These are phyloP conservation scores for Mycena sp. DNA, from an alignment of 1,284 basidiomycete species.

Conservation along the genomic window DNA sequence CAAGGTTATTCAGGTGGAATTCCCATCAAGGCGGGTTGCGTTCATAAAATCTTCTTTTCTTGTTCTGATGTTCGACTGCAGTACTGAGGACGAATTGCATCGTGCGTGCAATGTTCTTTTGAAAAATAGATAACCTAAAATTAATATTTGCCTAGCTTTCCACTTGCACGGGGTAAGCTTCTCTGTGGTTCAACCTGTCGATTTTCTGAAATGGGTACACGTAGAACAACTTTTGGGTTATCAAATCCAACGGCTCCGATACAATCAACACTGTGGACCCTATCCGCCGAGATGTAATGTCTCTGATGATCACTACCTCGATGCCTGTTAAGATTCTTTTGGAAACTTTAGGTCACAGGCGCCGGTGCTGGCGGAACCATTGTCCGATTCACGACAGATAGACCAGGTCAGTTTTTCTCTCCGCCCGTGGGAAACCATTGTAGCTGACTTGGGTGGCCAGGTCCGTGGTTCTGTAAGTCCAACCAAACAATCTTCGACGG, in stretches of 20 bases:
- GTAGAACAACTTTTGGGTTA: constrained; percentile 39
- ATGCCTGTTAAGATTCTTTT: no score
- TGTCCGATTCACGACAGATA: no score
- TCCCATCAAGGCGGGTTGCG: constrained; percentile 34
- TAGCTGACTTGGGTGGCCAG: no score
- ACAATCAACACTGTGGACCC: constrained; percentile 9
- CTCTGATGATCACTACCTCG: no score
- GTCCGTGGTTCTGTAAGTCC: no score
- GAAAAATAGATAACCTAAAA: background rate
- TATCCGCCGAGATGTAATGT: constrained; percentile 17
- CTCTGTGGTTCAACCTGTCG: constrained; percentile 39
- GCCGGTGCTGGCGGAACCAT: background rate
- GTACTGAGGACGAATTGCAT: constrained; percentile 26
- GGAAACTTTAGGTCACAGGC: background rate
- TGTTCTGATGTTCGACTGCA: no score
- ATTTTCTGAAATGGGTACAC: background rate
- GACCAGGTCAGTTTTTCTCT: no score
- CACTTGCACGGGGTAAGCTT: constrained; percentile 33
- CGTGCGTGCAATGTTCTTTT: constrained; percentile 21
- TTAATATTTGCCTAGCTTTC: constrained; percentile 21
- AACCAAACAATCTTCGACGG: no score
- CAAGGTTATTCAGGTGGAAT: constrained; percentile 35
- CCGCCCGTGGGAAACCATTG: no score
- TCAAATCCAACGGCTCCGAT: constrained; percentile 33
- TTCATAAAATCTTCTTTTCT: no score